Evolutionary conservation across 1,284 basidiomycete species (phyloP).

Genomic region (Microbotryum lychnidis-dioicae): DNA sequence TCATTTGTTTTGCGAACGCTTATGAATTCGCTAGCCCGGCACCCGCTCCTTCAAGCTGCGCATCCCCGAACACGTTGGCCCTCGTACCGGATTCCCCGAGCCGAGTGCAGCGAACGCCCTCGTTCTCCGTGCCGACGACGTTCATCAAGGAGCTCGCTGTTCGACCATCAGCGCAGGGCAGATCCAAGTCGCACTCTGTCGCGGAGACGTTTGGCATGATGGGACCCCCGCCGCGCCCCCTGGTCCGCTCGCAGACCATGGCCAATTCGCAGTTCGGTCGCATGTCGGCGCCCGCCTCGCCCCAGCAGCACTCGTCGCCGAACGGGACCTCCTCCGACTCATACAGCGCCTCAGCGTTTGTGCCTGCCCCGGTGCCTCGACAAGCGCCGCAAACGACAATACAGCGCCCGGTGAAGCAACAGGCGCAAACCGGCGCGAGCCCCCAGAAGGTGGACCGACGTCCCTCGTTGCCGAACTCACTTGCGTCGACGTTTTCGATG

Average conservation of each 20-base stretch:
- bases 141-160: not conserved
- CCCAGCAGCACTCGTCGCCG: slow-evolving; percentile 1
- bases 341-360: not conserved
- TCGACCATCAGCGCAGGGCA: not conserved
- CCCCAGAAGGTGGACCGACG: no score
- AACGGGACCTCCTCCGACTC: not conserved
- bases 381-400: not conserved
- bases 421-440: not conserved
- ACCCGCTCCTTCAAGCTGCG: no score
- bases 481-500: slow-evolving; percentile 2
- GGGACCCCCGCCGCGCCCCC: slow-evolving; percentile 3
- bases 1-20: no score
- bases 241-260: not conserved
- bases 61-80: no score
- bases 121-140: not conserved
- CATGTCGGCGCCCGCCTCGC: not conserved
- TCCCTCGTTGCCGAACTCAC: not conserved
- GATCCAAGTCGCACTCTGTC: not conserved
- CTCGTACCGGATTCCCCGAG: not conserved
- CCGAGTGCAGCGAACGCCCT: not conserved
- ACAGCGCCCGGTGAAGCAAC: not conserved
- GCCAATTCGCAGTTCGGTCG: slow-evolving; percentile 13
- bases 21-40: no score
- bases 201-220: not conserved
- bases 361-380: not conserved